Evolutionary conservation across 2,329 filamentous ascomycete genomes (phyloP).

Genomic region (Coniochaeta hoffmannii): DNA sequence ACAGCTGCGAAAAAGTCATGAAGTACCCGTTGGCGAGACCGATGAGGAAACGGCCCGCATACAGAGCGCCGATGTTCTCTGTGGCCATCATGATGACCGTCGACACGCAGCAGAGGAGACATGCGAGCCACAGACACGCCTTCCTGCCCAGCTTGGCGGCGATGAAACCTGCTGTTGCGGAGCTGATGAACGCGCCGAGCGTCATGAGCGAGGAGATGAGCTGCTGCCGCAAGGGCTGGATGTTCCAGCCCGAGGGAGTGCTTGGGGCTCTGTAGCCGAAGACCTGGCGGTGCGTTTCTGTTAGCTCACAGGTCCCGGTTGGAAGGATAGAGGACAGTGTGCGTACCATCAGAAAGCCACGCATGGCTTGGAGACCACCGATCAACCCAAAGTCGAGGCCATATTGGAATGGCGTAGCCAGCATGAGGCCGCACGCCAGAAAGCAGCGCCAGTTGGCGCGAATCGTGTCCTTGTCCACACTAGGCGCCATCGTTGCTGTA

Average conservation of each 20-base stretch:
- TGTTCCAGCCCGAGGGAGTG: constrained; percentile 29
- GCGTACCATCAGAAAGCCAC: constrained; percentile 32
- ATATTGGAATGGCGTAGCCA: constrained; percentile 39
- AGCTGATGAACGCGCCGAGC: constrained; percentile 29
- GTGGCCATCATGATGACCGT: constrained; percentile 49
- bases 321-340: not conserved
- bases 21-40: constrained; percentile 45
- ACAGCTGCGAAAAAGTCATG: constrained; percentile 33
- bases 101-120: constrained; percentile 34
- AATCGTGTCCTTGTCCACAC: constrained; percentile 17
- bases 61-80: constrained; percentile 38
- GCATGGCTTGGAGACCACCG: constrained; percentile 39
- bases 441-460: constrained; percentile 38
- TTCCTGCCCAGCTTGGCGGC: constrained; percentile 24
- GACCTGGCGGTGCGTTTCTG: constrained; percentile 11
- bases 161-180: constrained; percentile 24
- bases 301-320: constrained; percentile 3
- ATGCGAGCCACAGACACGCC: constrained; percentile 31
- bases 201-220: constrained; percentile 32
- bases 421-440: constrained; percentile 35
- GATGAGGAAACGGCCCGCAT: constrained; percentile 41
- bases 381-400: constrained; percentile 41
- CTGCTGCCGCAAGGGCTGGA: constrained; percentile 26
- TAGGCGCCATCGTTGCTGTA: not conserved
- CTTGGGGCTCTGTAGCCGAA: constrained; percentile 18